A percentile compares a stretch with the other conserved stretches of the same genome.
phyloP scores from a whole-genome alignment of 345 rosid genomes.

The Pugionium dolabratum region DNA sequence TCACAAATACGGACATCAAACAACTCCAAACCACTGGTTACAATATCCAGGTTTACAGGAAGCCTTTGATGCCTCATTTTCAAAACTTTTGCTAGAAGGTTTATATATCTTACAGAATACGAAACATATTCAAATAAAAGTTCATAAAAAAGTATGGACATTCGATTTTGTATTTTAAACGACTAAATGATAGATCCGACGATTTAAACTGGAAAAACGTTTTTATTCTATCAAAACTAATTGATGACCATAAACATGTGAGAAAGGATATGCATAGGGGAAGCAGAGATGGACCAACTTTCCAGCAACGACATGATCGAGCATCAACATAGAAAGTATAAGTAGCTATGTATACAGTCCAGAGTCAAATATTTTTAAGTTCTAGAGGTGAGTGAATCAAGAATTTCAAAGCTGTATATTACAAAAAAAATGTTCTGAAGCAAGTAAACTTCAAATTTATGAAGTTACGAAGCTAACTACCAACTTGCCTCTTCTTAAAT shows the following conservation, averaged over 20 bases:
- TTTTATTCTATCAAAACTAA: background rate
- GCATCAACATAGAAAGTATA: background rate
- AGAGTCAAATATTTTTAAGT: conserved; percentile 14
- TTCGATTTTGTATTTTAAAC: background rate
- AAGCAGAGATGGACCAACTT: conserved; percentile 9
- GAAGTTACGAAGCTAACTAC: conserved; percentile 9
- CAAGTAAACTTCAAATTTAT: conserved; percentile 3
- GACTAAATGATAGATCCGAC: background rate
- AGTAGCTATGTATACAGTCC: background rate
- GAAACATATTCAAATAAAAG: background rate
- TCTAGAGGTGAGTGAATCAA: conserved; percentile 8
- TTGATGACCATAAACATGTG: background rate
- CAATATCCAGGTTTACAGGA: conserved; percentile 19
- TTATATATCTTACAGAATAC: conserved; percentile 16
- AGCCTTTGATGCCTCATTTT: conserved; percentile 12
- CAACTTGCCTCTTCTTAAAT: conserved; percentile 5
- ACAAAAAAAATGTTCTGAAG: conserved; percentile 5
- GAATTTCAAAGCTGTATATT: conserved; percentile 7
- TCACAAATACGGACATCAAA: conserved; percentile 20
- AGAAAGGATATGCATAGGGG: background rate
- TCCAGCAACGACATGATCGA: background rate
- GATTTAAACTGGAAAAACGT: background rate
- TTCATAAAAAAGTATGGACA: conserved; percentile 24
- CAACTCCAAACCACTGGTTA: conserved; percentile 31
- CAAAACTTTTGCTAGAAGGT: conserved; percentile 19